Evolutionary conservation across 176 grass and related monocot genomes (phyloP).

Genomic region (Carex pumila): DNA sequence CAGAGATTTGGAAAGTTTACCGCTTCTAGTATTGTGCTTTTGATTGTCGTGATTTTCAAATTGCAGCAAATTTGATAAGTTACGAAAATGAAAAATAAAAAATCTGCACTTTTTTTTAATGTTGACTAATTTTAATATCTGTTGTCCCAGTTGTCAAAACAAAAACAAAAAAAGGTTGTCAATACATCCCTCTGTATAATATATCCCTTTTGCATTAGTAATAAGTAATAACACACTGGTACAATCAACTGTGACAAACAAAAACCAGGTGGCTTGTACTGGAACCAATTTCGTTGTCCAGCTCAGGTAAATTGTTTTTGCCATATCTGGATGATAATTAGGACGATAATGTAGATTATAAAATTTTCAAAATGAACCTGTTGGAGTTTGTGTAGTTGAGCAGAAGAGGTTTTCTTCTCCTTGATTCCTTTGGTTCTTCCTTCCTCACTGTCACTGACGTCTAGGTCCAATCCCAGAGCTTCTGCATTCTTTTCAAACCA

Average conservation of each 20-base stretch:
- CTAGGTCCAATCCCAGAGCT: conserved; percentile 58
- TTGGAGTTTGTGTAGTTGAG: conserved; percentile 61
- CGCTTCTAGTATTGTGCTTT: not conserved
- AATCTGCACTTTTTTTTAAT: not conserved
- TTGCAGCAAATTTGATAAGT: not conserved
- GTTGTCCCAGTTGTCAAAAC: not conserved
- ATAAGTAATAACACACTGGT: not conserved
- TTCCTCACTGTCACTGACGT: conserved; percentile 70
- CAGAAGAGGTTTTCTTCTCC: conserved; percentile 46
- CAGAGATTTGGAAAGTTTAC: not conserved
- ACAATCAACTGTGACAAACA: not conserved
- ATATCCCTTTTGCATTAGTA: too few species aligned
- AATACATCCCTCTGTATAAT: not conserved
- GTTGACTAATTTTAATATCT: not conserved
- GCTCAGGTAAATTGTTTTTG: not conserved
- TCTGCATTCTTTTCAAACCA: conserved; percentile 85
- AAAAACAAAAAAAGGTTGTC: not conserved
- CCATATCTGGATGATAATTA: not conserved
- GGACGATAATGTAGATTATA: not conserved
- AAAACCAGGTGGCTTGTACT: not conserved
- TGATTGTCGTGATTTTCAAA: not conserved
- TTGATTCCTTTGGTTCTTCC: conserved; percentile 41
- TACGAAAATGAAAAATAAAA: not conserved
- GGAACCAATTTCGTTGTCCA: not conserved
- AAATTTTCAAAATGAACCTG: conserved; percentile 45